These are phyloP conservation scores for Stellera chamaejasme DNA, from an alignment of 345 rosid genomes.

Conservation along the genomic window DNA sequence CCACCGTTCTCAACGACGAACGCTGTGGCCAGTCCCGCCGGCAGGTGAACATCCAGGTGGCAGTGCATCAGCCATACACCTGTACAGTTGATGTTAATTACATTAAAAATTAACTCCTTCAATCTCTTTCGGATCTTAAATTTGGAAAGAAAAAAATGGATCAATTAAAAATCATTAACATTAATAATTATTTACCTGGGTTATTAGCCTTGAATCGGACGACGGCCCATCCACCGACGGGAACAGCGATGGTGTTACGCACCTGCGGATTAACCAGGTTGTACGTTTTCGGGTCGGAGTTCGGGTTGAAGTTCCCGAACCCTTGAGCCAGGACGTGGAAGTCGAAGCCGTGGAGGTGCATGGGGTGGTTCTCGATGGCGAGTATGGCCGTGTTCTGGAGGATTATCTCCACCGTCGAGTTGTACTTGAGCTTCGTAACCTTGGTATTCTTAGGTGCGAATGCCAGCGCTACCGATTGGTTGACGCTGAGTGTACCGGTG, in stretches of 20 bases:
- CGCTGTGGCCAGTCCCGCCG: slow-evolving; percentile 18
- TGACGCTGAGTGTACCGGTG: slow-evolving; percentile 1
- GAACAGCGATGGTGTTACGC: slow-evolving; percentile 14
- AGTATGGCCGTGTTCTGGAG: slow-evolving; percentile 2
- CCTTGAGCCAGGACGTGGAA: slow-evolving; percentile 11
- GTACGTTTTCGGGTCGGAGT: background rate
- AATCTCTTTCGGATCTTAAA: no score
- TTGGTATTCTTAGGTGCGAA: background rate
- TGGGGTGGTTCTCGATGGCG: slow-evolving; percentile 12
- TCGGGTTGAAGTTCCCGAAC: slow-evolving; percentile 11
- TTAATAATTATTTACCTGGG: slow-evolving; percentile 39
- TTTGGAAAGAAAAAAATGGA: no score
- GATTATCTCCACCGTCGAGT: slow-evolving; percentile 9
- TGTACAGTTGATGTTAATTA: background rate
- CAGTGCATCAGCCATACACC: slow-evolving; percentile 11
- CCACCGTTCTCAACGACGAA: slow-evolving; percentile 12
- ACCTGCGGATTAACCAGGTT: slow-evolving; percentile 4
- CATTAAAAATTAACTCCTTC: background rate
- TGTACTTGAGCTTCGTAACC: background rate
- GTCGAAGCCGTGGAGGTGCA: slow-evolving; percentile 13
- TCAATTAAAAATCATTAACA: background rate
- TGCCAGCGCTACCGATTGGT: slow-evolving; percentile 5
- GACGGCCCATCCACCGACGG: slow-evolving; percentile 73
- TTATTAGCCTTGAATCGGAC: slow-evolving; percentile 60
- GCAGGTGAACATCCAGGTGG: slow-evolving; percentile 2